Conservation (phyloP, 2,329 filamentous ascomycete species). For the Aureobasidium mangrovei region DNA sequence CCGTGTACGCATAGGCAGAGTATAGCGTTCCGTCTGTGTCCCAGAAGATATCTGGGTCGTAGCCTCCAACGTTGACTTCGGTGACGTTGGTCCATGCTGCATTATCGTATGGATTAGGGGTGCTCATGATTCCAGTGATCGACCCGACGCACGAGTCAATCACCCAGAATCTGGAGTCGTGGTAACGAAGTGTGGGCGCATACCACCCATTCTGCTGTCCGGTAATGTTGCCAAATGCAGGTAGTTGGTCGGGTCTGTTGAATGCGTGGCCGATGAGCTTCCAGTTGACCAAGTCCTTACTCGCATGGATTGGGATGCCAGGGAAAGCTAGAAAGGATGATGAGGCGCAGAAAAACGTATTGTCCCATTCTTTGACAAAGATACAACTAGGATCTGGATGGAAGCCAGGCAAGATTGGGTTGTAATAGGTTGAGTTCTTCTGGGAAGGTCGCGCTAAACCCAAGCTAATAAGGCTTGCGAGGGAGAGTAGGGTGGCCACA, state of each 20-base stretch:
- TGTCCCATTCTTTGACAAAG: constrained; percentile 30
- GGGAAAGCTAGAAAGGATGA: constrained; percentile 41
- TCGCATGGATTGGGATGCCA: constrained; percentile 38
- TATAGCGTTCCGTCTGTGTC: constrained; percentile 48
- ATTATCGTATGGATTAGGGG: constrained; percentile 35
- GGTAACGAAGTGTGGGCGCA: constrained; percentile 34
- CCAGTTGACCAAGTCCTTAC: constrained; percentile 38
- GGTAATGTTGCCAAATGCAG: constrained; percentile 28
- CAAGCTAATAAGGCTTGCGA: not conserved
- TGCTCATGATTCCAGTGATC: constrained; percentile 35
- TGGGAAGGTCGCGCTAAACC: not conserved
- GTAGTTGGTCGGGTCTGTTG: constrained; percentile 31
- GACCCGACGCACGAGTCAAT: constrained; percentile 21
- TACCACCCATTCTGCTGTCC: constrained; percentile 32
- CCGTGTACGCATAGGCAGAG: constrained; percentile 24
- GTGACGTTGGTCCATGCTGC: constrained; percentile 41
- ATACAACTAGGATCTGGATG: constrained; percentile 39
- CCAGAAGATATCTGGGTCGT: constrained; percentile 50
- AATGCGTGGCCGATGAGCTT: constrained; percentile 29
- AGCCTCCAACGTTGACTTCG: constrained; percentile 38
- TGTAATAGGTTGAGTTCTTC: constrained; percentile 23
- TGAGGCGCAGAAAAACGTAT: constrained; percentile 37
- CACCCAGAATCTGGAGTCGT: constrained; percentile 34
- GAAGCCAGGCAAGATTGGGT: constrained; percentile 41
- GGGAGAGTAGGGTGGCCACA: not conserved